phyloP scores from a whole-genome alignment of 345 rosid species.

The Corymbia maculata region DNA sequence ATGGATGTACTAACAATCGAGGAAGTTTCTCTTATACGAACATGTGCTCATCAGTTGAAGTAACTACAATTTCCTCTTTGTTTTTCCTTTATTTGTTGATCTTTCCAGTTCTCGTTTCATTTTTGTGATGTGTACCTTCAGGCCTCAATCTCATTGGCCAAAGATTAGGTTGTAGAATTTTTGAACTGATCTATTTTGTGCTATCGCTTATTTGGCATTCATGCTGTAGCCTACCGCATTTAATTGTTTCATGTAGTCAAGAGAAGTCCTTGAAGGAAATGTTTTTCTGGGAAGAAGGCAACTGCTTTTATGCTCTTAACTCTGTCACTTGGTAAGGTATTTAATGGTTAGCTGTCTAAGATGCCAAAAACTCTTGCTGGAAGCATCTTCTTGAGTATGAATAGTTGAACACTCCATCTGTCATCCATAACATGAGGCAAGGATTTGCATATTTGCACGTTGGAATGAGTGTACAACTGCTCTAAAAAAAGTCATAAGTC shows the following conservation, averaged over 20 bases:
- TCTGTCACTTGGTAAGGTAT: background rate
- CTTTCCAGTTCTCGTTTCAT: background rate
- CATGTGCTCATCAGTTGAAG: background rate
- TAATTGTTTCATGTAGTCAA: background rate
- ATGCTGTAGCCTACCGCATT: background rate
- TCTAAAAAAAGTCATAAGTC: background rate
- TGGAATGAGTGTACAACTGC: background rate
- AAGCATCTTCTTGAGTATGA: background rate
- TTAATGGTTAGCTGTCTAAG: background rate
- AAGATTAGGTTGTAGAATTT: background rate
- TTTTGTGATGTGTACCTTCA: background rate
- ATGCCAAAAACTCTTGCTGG: background rate
- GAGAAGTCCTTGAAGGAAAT: background rate
- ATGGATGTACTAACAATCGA: background rate
- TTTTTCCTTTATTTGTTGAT: background rate
- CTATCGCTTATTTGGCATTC: background rate
- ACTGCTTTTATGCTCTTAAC: background rate
- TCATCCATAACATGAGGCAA: background rate
- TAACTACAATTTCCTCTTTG: background rate
- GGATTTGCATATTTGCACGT: background rate
- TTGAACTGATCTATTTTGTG: background rate
- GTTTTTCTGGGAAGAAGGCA: background rate
- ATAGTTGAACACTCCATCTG: background rate
- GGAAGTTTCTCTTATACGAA: background rate
- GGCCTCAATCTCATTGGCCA: background rate